A percentile compares a stretch with the other conserved stretches of the same genome.
Evolutionary conservation across 2,329 filamentous ascomycete species (phyloP).

Genomic region (Colletotrichum sp.): DNA sequence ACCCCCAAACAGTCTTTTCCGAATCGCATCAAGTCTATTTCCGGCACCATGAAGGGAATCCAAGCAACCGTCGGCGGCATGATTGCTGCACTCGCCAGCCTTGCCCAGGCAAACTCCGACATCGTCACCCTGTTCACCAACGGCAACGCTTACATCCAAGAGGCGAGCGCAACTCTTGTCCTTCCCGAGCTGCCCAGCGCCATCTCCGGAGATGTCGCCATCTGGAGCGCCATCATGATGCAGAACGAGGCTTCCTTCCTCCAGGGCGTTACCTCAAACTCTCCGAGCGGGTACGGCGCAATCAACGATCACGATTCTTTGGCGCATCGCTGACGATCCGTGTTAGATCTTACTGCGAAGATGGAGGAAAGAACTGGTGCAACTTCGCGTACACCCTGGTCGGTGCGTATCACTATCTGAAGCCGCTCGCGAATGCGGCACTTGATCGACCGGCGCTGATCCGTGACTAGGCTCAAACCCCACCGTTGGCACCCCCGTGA

Average conservation of each 20-base stretch:
- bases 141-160: background rate
- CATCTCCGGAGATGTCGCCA: background rate
- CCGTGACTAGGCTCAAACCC: background rate
- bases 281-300: background rate
- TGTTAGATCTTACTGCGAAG: background rate
- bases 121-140: background rate
- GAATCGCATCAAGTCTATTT: background rate
- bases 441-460: background rate
- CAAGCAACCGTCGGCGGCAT: background rate
- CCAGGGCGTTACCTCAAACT: constrained; percentile 3
- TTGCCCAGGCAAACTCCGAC: background rate
- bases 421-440: background rate
- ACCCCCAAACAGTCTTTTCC: background rate
- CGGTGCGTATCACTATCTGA: background rate
- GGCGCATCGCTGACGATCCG: background rate
- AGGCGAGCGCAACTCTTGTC: background rate
- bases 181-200: background rate
- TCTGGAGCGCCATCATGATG: constrained; percentile 12
- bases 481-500: background rate
- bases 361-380: background rate
- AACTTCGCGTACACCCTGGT: background rate
- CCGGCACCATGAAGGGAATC: background rate
- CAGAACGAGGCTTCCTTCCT: background rate
- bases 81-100: background rate
- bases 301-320: accelerated